Base-by-base conservation (phyloP, 441 rosid genomes). In the Syzygium malaccense region DNA sequence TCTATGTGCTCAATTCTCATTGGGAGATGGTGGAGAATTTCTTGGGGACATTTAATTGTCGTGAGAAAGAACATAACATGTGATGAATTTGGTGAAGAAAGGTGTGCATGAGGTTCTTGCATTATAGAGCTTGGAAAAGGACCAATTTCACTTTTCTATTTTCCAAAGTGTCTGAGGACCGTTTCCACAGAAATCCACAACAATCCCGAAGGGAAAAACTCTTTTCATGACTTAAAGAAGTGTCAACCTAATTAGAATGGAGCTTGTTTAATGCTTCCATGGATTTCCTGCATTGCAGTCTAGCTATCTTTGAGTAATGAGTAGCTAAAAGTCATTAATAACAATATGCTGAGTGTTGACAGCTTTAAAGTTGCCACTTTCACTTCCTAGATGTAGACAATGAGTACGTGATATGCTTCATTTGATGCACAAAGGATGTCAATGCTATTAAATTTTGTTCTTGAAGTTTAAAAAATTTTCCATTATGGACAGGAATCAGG, bases 91-190 rank as follows among this genome's bases (percentile, higher is more conserved):
- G 2, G 2, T 33, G 45, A 33, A 33, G 45, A 68, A 62, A 68
- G 49, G 80, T 71, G 48, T 12, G 2, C n/a, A 71, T 71, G 83
- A 37, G n/a, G 51, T 71, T 71, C 49, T 45, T 41, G 33, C 54
- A 53, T 51, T 55, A 17, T 88, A 91, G 93, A 96, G 98, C 98
- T 96, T 88, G 97, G 98, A 41, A 37, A 37, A 1, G 51, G 28
- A 71, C 26, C 28, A 2, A 11, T 20, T 71, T 71, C 1, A 33
- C 11, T 2, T 37, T 68, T 33, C 23, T 68, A 37, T 33, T 71
- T 71, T 37, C 49, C 49, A 37, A 41, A 4, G 12, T 37, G 41
- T 12, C 49, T 2, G 9, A 4, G 15, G 49, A 51, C 51, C 0
- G n/a, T 71, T 71, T 71, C 28, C 2, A 0, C 83, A 37, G 17